Base-by-base conservation (phyloP, 2,329 filamentous ascomycete species). In the Botrytis cinerea region DNA sequence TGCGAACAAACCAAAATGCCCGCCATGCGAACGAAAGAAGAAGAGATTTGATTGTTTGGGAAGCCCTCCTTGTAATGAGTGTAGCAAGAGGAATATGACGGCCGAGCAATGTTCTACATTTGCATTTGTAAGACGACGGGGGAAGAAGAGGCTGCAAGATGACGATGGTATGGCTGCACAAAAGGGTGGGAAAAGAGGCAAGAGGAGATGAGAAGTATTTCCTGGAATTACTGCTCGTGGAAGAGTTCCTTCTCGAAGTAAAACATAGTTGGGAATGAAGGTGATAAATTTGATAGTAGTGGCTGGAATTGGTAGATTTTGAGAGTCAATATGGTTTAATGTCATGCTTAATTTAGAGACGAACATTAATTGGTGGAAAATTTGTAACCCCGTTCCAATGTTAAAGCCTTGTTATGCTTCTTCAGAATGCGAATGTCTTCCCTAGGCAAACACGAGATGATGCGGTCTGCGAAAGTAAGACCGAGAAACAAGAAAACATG, bases 1-100 rank as follows among this genome's bases (percentile, higher is more conserved):
- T 48, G 28, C 71, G n/a, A 72, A 72, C 54, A 72, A 72, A 40
- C 71, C 61, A 8, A 72, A 72, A 60, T 72, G 72, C n/a, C 67
- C 72, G n/a, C 59, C 67, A 43, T 73, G 72, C 57, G 60, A 59
- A 60, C 54, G 54, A 46, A 62, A 57, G 59, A 73, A 73, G 38
- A 69, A 73, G 59, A 73, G 57, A 40, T 70, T 62, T 45, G 66
- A 51, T 71, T 73, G 67, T 32, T 46, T 73, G 38, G 66, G 72
- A 54, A 57, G 28, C 20, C 57, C 72, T 35, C 68, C 57, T 54
- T 73, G 72, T 59, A 73, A 62, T 20, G 67, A 71, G 57, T 73
- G 72, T 25, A 63, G 59, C 25, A 71, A 63, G 67, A 54, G 72
- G 25, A 45, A 62, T 25, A 71, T 54, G 54, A 70, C 67, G 25